Evolutionary conservation across 768 basidiomycete genomes (phyloP).

Genomic region (Lactifluus echinatus): DNA sequence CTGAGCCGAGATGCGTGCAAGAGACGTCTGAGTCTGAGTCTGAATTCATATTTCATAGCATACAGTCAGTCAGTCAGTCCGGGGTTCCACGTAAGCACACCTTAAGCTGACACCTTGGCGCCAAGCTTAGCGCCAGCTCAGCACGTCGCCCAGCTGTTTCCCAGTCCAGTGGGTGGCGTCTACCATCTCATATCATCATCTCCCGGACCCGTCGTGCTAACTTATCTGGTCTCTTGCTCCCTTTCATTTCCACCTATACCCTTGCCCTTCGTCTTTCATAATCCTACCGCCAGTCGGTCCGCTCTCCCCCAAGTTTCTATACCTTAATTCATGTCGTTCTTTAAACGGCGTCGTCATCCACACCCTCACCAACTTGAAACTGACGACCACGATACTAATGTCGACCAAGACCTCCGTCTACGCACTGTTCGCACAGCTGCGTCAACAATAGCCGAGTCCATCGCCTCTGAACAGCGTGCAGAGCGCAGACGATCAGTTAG

Average conservation of each 20-base stretch:
- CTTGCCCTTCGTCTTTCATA: not conserved
- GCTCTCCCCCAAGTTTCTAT: not conserved
- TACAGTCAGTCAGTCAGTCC: too few relatives aligned
- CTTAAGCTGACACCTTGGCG: too few relatives aligned
- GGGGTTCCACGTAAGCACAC: too few relatives aligned
- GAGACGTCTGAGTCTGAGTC: too few relatives aligned
- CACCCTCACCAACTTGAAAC: constrained; percentile 31
- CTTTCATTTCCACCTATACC: not conserved
- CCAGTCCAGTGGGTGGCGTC: too few relatives aligned
- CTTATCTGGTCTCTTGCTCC: not conserved
- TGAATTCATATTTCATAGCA: too few relatives aligned
- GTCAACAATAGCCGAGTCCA: constrained; percentile 81
- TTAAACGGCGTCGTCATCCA: constrained; percentile 12
- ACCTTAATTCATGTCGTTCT: constrained; percentile 13
- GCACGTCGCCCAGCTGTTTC: too few relatives aligned
- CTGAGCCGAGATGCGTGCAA: too few relatives aligned
- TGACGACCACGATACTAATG: constrained; percentile 55
- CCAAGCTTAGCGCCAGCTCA: too few relatives aligned
- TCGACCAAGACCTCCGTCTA: constrained; percentile 81
- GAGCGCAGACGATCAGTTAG: constrained; percentile 43
- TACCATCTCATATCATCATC: too few relatives aligned
- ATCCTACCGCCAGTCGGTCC: not conserved
- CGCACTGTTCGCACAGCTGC: constrained; percentile 91
- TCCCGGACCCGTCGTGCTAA: not conserved
- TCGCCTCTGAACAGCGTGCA: constrained; percentile 65